Conservation (phyloP, 108 stramenopile species). For the Nitzschia sp. region DNA sequence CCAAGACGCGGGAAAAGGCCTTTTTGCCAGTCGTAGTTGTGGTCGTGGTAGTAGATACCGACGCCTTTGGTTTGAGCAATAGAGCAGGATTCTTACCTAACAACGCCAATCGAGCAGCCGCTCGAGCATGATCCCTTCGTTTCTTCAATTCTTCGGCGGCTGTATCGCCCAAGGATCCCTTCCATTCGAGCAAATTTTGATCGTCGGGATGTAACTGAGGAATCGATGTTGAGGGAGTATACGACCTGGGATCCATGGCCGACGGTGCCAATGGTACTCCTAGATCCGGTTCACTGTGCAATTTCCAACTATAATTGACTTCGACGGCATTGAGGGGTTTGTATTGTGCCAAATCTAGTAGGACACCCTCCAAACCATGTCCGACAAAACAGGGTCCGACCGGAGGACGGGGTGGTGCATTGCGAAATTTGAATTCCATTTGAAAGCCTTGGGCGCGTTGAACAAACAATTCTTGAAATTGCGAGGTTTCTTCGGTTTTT, state of each 20-base stretch:
- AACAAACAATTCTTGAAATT: conserved; percentile 74
- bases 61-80: conserved; percentile 20
- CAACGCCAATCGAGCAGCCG: conserved; percentile 68
- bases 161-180: conserved; percentile 73
- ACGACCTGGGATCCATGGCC: conserved; percentile 80
- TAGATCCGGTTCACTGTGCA: conserved; percentile 72
- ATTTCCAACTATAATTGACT: conserved; percentile 74
- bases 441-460: conserved; percentile 84
- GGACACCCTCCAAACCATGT: conserved; percentile 66
- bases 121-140: conserved; percentile 61
- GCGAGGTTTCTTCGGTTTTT: conserved; percentile 33
- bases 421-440: conserved; percentile 80
- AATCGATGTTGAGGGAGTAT: conserved; percentile 24
- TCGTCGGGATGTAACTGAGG: conserved; percentile 66
- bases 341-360: conserved; percentile 71
- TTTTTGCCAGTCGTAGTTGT: conserved; percentile 41
- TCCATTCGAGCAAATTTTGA: conserved; percentile 78
- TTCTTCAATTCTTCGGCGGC: conserved; percentile 69
- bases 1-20: conserved; percentile 77
- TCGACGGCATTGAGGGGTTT: conserved; percentile 80
- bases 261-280: conserved; percentile 78
- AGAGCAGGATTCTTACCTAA: conserved; percentile 47
- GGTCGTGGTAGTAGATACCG: conserved; percentile 2
- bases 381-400: conserved; percentile 90
- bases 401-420: conserved; percentile 89